Percentiles rank a stretch among this genome's conserved stretches.
Conservation (phyloP, 192 early-diverging fungal genomes). For the Entophlyctis luteolus region DNA sequence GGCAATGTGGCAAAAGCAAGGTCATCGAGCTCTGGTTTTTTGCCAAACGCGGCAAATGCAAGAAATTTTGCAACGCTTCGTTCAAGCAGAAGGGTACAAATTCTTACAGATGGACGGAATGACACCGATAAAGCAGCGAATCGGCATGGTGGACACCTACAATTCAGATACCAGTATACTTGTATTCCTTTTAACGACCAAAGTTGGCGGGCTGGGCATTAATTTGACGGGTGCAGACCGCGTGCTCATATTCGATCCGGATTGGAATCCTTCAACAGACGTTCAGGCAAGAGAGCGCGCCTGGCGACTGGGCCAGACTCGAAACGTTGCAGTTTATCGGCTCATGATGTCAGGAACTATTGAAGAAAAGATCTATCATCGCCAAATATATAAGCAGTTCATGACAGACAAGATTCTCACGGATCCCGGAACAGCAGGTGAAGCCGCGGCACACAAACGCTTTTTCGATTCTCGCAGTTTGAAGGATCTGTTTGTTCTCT, state of each 20-base stretch:
- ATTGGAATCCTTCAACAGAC: constrained; percentile 98
- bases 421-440: constrained; percentile 54
- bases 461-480: constrained; percentile 86
- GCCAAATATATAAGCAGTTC: constrained; percentile 97
- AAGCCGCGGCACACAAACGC: constrained; percentile 60
- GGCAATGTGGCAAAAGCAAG: constrained; percentile 78
- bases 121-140: constrained; percentile 84
- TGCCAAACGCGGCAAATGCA: constrained; percentile 93
- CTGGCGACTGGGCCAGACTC: constrained; percentile 88
- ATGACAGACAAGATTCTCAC: constrained; percentile 93
- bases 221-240: constrained; percentile 93
- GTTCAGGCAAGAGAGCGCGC: constrained; percentile 92
- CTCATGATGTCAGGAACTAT: constrained; percentile 93
- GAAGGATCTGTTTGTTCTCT: constrained; percentile 81
- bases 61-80: constrained; percentile 83
- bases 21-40: constrained; percentile 86
- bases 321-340: constrained; percentile 85
- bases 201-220: constrained; percentile 92
- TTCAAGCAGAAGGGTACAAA: constrained; percentile 48
- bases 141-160: constrained; percentile 83
- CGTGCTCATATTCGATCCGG: constrained; percentile 92
- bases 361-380: constrained; percentile 93
- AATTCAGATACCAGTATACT: constrained; percentile 67
- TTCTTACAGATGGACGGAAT: constrained; percentile 94
- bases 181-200: constrained; percentile 94